Base-by-base conservation (phyloP, 352 stramenopile genomes). In the Phytophthora pini region DNA sequence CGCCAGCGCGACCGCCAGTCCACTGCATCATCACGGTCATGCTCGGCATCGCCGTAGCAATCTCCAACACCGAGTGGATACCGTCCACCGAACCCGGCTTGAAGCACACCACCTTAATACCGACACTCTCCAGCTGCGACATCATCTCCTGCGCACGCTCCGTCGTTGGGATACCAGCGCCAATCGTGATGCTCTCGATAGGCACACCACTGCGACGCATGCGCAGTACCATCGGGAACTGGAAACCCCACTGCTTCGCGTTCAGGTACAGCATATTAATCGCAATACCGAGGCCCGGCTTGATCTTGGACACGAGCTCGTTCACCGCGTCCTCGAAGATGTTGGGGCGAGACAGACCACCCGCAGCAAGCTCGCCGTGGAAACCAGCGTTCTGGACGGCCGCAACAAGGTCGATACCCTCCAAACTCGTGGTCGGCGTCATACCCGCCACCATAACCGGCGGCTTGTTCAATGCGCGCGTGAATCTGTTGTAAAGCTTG, bases 181-280 rank as follows among this genome's bases (percentile, higher is more conserved):
- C 88, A 31, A 97, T 94, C 24, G 89, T 97, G 65, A 96, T 92
- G 54, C 84, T 92, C 67, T 96, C 87, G 48, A 97, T 97, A 7
- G 88, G 88, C 27, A 92, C 60, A 27, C 88, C 88, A 38, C 72
- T 82, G 51, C 86, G 86, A 56, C 85, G 85, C 76, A 96, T 72
- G 24, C 91, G 88, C 5, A 95, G 60, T 26, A 96, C 86, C 82
- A 93, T 89, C 11, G 88, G 88, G 69, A 95, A 96, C 74, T 96
- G 90, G 71, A 97, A 96, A 0, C 77, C 86, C 89, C 88, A 96
- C 65, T 94, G 88, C 72, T 93, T 92, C 15, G 84, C 76, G 72
- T 96, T 97, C 38, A 97, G 47, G 65, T 95, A 96, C n/a, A 97
- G 61, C 88, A 97, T 91, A 72, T 95, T 95, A 57, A 96, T 89